These are phyloP conservation scores for Pseudomassariella vexata DNA, from an alignment of 2,329 filamentous ascomycete genomes.

Conservation along the genomic window DNA sequence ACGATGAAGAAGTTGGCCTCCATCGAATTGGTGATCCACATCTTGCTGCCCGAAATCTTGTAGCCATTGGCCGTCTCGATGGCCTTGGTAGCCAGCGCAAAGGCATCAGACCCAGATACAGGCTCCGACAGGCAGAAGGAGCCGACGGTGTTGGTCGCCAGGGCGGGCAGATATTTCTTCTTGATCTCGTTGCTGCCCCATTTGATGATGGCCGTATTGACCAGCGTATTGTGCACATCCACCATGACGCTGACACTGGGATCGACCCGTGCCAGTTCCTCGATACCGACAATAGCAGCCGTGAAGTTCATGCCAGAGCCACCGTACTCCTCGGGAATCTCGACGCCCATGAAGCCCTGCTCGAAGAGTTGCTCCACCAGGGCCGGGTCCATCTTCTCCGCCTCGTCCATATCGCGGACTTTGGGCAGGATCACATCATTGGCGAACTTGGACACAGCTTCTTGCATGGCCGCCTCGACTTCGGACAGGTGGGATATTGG, in stretches of 20 bases:
- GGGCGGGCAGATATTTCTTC: slow-evolving; percentile 81
- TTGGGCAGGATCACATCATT: slow-evolving; percentile 83
- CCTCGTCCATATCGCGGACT: slow-evolving; percentile 96
- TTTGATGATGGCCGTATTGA: slow-evolving; percentile 88
- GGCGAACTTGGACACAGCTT: slow-evolving; percentile 86
- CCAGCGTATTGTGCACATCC: slow-evolving; percentile 96
- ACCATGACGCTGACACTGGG: slow-evolving; percentile 92
- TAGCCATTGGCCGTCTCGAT: slow-evolving; percentile 78
- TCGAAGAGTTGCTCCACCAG: slow-evolving; percentile 93
- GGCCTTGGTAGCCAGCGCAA: slow-evolving; percentile 88
- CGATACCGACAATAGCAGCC: slow-evolving; percentile 89
- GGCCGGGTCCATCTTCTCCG: slow-evolving; percentile 82
- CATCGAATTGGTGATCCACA: slow-evolving; percentile 99
- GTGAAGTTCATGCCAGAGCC: slow-evolving; percentile 99
- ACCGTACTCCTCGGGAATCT: slow-evolving; percentile 95
- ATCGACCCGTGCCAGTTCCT: slow-evolving; percentile 90
- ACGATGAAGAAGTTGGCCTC: slow-evolving; percentile 96
- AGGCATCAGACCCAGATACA: slow-evolving; percentile 89
- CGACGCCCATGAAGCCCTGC: slow-evolving; percentile 93
- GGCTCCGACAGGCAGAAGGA: slow-evolving; percentile 94
- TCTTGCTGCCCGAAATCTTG: slow-evolving; percentile 86
- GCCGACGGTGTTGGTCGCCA: slow-evolving; percentile 85
- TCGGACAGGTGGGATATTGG: slow-evolving; percentile 92
- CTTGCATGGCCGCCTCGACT: slow-evolving; percentile 81
- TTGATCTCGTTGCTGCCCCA: slow-evolving; percentile 73